A percentile compares a stretch with the other conserved stretches of the same genome.
Conservation (phyloP, 805 yeast genomes). For the Wickerhamiella domercqiae region DNA sequence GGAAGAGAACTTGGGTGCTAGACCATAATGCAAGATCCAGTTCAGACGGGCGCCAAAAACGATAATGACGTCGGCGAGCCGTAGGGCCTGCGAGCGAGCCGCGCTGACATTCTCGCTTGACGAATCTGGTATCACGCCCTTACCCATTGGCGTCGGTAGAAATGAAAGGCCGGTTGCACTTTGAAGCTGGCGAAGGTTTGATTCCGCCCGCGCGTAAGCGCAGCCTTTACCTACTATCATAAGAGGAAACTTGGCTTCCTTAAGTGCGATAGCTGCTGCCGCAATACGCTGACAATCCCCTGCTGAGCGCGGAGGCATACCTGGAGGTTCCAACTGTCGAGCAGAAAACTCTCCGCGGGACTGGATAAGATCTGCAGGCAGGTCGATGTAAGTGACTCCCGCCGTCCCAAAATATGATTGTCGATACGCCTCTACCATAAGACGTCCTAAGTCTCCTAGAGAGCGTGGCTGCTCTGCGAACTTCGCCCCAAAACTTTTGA, state of each 20-base stretch:
- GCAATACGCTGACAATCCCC: conserved; percentile 27
- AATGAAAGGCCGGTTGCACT: conserved; percentile 34
- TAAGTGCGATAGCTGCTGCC: conserved; percentile 25
- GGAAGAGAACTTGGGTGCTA: conserved; percentile 34
- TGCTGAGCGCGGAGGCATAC: conserved; percentile 24
- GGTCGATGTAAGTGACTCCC: conserved; percentile 47
- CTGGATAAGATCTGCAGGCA: conserved; percentile 47
- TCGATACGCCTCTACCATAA: conserved; percentile 34
- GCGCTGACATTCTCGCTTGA: conserved; percentile 38
- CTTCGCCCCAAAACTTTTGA: conserved; percentile 33
- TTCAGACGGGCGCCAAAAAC: conserved; percentile 53
- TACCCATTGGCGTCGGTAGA: conserved; percentile 68
- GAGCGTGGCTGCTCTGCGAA: conserved; percentile 32
- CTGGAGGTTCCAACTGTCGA: conserved; percentile 14
- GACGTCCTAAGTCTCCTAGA: conserved; percentile 25
- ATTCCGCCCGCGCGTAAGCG: conserved; percentile 32
- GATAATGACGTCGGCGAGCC: conserved; percentile 41
- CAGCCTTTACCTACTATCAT: conserved; percentile 56
- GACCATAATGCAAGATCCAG: conserved; percentile 62
- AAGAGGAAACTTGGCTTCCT: conserved; percentile 32
- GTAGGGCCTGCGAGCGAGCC: conserved; percentile 47
- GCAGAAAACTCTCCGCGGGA: conserved; percentile 13
- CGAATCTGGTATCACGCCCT: conserved; percentile 47
- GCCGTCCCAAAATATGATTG: conserved; percentile 35
- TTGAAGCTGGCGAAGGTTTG: conserved; percentile 29